Evolutionary conservation across 179 eudicot species (phyloP).

Genomic region (Silene coronaria): DNA sequence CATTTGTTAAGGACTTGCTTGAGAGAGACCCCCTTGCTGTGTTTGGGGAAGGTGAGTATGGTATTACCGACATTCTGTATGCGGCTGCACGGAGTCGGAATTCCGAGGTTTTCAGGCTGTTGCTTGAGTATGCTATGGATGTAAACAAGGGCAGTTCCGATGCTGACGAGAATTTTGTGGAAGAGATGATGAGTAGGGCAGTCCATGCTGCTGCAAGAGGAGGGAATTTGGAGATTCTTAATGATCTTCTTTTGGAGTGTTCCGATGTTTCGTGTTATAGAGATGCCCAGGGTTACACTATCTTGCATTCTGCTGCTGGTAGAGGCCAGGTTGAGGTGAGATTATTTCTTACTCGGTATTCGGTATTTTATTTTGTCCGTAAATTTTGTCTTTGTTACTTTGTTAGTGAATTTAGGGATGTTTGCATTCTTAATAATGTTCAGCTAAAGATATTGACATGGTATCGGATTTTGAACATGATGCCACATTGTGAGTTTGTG

Average conservation of each 20-base stretch:
- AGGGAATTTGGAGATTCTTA: conserved; percentile 59
- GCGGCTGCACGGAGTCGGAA: conserved; percentile 72
- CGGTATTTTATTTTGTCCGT: background rate
- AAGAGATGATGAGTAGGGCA: conserved; percentile 58
- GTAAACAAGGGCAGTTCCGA: conserved; percentile 18
- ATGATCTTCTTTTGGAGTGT: conserved; percentile 46
- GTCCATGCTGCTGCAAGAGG: conserved; percentile 72
- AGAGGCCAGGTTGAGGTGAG: conserved; percentile 69
- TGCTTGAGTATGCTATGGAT: conserved; percentile 42
- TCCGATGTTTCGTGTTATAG: conserved; percentile 55
- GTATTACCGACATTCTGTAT: conserved; percentile 68
- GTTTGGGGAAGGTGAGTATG: conserved; percentile 86
- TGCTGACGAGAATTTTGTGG: conserved; percentile 35
- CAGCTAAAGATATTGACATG: background rate
- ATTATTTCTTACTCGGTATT: background rate
- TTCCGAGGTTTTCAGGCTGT: conserved; percentile 55
- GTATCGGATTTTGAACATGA: background rate
- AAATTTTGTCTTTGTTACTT: background rate
- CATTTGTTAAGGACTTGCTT: conserved; percentile 56
- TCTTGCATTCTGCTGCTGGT: conserved; percentile 71
- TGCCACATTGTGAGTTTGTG: background rate
- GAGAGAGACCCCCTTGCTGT: conserved; percentile 53
- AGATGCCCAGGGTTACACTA: conserved; percentile 62
- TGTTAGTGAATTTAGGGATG: background rate
- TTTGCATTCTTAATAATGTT: background rate